Base-by-base conservation (phyloP, 768 basidiomycete genomes). In the Suillus discolor region DNA sequence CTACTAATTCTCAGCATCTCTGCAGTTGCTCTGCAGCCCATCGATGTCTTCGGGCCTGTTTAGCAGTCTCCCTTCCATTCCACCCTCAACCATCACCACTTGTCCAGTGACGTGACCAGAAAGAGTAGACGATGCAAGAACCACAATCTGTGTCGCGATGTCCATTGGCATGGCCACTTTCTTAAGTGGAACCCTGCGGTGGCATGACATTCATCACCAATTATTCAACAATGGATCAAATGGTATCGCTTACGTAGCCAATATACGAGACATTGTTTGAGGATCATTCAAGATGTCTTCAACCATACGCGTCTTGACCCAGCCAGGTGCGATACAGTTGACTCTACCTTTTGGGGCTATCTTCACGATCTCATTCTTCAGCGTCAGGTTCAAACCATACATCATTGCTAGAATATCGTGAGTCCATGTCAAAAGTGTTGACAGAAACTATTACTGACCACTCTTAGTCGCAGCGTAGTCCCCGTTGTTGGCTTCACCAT, bases 341-440 rank as follows among this genome's bases (percentile, higher is more conserved):
- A 92, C 90, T n/a, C 91, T 81, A 0, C 84, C 92, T 63, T 75
- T 81, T 0, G 90, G 88, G 0, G 90, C 90, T 65, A 92, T 84
- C 75, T 86, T 85, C 54, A 93, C 91, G 62, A 92, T 91, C 76
- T 93, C 91, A 73, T 92, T 93, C 78, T 93, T 92, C 69, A 92
- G 80, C 6, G 86, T 80, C 69, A 88, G 76, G 4, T 84, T 85
- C 41, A 92, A 71, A 1, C 90, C 92, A 67, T 90, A 88, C 90
- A 91, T 91, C 79, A 90, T 82, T 6, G 85, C 89, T 89, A 23
- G 20, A 41, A 57, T 28, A 16, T 28, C n/a, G 28, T 1, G 9
- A 31, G 18, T 18, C 4, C 20, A 42, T 8, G 23, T 67, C 18
- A 62, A 49, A 49, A 34, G 49, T 9, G 20, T 9, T 8, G 12